Percentiles rank a stretch among this genome's conserved stretches.
Evolutionary conservation across 2,329 filamentous ascomycete species (phyloP).

Genomic region (Rhinocladiella mackenziei): DNA sequence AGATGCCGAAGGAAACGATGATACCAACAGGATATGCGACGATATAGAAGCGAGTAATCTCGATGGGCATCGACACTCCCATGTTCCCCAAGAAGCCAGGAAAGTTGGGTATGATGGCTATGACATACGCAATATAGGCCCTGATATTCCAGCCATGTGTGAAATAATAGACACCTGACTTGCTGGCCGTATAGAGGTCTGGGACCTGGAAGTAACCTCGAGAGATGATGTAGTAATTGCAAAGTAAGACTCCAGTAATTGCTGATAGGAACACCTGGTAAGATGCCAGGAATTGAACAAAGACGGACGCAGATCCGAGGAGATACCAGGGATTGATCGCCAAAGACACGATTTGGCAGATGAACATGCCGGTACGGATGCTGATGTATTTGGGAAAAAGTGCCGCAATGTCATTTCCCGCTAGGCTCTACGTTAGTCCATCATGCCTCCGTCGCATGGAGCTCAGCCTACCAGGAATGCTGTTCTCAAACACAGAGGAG

Average conservation of each 20-base stretch:
- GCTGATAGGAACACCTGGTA: slow-evolving; percentile 38
- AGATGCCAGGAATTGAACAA: slow-evolving; percentile 41
- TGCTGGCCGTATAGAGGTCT: slow-evolving; percentile 35
- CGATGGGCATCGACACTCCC: slow-evolving; percentile 33
- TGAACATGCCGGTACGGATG: slow-evolving; percentile 52
- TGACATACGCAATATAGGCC: slow-evolving; percentile 8
- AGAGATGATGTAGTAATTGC: slow-evolving; percentile 43
- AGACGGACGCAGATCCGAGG: slow-evolving; percentile 46
- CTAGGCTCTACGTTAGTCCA: neutral
- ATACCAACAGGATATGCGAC: slow-evolving; percentile 1
- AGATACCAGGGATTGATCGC: slow-evolving; percentile 81
- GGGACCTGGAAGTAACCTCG: slow-evolving; percentile 37
- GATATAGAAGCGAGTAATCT: slow-evolving; percentile 1
- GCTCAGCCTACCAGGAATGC: slow-evolving; percentile 1
- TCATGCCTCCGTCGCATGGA: too few relatives aligned
- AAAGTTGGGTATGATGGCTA: slow-evolving; percentile 35
- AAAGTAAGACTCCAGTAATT: slow-evolving; percentile 43
- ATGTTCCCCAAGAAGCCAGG: slow-evolving; percentile 42
- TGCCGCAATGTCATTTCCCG: slow-evolving; percentile 18
- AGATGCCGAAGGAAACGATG: slow-evolving; percentile 3
- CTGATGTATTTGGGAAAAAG: slow-evolving; percentile 20
- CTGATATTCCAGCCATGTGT: slow-evolving; percentile 37
- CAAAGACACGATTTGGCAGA: slow-evolving; percentile 74
- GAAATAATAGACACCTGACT: slow-evolving; percentile 35
- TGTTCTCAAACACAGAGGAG: slow-evolving; percentile 17